Evolutionary conservation across 192 early-diverging fungal genomes (phyloP).

Genomic region (Dissophora ornata): DNA sequence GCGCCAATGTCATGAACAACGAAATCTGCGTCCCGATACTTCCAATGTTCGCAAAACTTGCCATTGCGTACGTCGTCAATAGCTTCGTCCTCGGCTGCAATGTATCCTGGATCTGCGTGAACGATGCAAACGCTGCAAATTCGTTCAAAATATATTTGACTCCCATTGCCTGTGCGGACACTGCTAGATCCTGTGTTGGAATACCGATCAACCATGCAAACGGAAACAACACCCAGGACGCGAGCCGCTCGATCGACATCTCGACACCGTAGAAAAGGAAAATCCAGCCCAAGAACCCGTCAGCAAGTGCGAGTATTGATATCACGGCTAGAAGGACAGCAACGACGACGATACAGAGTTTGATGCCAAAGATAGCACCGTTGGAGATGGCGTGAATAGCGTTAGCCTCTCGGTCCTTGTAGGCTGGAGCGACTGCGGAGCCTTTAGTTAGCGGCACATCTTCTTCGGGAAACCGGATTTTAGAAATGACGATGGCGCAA

Average conservation of each 20-base stretch:
- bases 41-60: constrained; percentile 87
- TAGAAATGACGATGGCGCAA: constrained; percentile 83
- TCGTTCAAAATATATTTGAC: constrained; percentile 90
- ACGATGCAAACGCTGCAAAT: constrained; percentile 80
- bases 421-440: constrained; percentile 68
- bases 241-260: constrained; percentile 76
- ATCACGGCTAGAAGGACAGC: constrained; percentile 83
- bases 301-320: constrained; percentile 73
- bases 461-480: constrained; percentile 86
- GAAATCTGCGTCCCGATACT: constrained; percentile 89
- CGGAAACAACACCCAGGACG: constrained; percentile 76
- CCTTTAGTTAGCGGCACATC: constrained; percentile 83
- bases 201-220: constrained; percentile 69
- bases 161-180: constrained; percentile 51
- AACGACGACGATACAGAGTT: constrained; percentile 77
- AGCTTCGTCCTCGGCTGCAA: constrained; percentile 62
- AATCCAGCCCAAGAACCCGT: constrained; percentile 80
- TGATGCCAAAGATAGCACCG: constrained; percentile 86
- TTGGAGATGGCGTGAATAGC: constrained; percentile 84
- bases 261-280: constrained; percentile 71
- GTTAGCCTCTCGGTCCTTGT: constrained; percentile 74
- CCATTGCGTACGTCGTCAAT: constrained; percentile 82
- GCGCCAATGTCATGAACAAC: constrained; percentile 78
- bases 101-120: constrained; percentile 55
- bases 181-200: constrained; percentile 44